Evolutionary conservation across 202 grass and related monocot genomes (phyloP).

Genomic region (Elaeis oleifera): DNA sequence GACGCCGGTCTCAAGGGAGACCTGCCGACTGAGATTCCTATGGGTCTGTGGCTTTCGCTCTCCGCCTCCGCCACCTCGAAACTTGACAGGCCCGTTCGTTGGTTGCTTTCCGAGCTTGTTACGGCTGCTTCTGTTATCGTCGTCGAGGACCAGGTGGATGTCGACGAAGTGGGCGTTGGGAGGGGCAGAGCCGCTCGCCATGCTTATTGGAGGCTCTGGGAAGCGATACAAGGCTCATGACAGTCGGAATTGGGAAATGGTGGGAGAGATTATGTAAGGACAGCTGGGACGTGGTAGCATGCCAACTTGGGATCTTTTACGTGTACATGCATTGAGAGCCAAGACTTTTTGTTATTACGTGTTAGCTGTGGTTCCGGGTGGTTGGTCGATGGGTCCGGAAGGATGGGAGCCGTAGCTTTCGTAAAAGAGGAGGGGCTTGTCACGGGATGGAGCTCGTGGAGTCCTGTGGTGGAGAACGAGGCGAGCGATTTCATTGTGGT

Average conservation of each 20-base stretch:
- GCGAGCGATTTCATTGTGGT: too few relatives aligned
- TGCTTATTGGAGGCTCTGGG: background rate
- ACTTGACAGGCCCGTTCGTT: constrained; percentile 13
- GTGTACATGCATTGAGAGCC: constrained; percentile 1
- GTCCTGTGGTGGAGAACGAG: too few relatives aligned
- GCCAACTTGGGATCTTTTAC: background rate
- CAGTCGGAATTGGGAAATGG: constrained; percentile 23
- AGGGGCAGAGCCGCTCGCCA: constrained; percentile 42
- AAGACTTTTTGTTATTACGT: background rate
- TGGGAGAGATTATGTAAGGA: constrained; percentile 16
- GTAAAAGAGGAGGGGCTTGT: too few relatives aligned
- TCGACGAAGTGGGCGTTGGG: constrained; percentile 30
- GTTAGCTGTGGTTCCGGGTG: too few relatives aligned
- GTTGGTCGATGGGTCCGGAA: too few relatives aligned
- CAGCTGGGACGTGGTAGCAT: background rate
- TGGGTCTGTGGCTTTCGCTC: constrained; percentile 33
- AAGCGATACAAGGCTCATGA: background rate
- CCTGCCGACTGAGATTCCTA: constrained; percentile 59
- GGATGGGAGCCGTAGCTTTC: too few relatives aligned
- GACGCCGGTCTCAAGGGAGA: constrained; percentile 76
- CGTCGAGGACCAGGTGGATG: constrained; percentile 23
- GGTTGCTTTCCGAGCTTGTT: constrained; percentile 14
- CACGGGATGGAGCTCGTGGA: too few relatives aligned
- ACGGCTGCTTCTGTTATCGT: constrained; percentile 16
- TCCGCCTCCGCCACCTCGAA: constrained; percentile 21